Evolutionary conservation across 805 yeast species (phyloP).

Genomic region (Saccharomycopsis babjevae): DNA sequence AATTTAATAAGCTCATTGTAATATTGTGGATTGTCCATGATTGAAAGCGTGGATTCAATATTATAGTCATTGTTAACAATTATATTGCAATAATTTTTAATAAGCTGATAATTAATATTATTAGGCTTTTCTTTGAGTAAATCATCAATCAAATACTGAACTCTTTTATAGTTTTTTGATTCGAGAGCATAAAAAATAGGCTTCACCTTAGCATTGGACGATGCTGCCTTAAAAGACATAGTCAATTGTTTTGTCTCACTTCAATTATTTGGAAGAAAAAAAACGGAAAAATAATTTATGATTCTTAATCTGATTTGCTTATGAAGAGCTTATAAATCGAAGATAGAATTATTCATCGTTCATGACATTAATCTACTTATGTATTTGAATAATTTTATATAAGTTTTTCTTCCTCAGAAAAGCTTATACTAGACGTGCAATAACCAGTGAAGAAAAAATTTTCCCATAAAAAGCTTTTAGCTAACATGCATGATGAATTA

Average conservation of each 20-base stretch:
- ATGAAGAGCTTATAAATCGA: no score
- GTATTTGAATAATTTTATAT: no score
- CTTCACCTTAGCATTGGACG: conserved; percentile 1
- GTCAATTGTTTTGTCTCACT: neutral
- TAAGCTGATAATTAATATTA: conserved; percentile 27
- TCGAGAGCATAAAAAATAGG: conserved; percentile 25
- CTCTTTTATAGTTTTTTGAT: conserved; percentile 27
- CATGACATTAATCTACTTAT: no score
- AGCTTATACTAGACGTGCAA: no score
- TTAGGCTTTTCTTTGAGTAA: conserved; percentile 29
- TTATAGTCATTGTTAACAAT: conserved; percentile 6
- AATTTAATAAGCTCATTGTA: conserved; percentile 6
- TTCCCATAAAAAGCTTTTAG: no score
- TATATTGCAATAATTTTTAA: conserved; percentile 27
- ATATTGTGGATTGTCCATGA: conserved; percentile 3
- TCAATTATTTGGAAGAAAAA: neutral
- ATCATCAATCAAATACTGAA: conserved; percentile 25
- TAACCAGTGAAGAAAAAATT: no score
- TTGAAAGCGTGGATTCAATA: neutral
- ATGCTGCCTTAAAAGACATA: neutral
- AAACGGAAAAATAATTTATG: no score
- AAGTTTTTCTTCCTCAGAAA: no score
- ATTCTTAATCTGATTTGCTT: no score
- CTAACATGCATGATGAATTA: no score
- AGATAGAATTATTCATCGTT: no score